Conservation (phyloP, 495 filamentous ascomycete species). For the Xylaria bambusicola region DNA sequence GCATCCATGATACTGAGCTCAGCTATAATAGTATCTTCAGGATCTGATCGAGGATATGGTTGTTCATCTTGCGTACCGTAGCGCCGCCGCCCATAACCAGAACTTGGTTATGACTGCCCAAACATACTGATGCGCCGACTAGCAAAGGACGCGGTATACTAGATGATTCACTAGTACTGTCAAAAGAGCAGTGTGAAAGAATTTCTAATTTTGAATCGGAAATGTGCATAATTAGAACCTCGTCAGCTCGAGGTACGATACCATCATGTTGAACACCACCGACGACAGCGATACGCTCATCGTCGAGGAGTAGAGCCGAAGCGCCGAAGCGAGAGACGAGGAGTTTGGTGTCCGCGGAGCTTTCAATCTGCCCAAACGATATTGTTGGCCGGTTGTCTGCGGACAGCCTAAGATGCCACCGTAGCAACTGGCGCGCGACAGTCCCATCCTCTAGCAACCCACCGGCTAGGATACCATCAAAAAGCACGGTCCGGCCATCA, state of each 20-base stretch:
- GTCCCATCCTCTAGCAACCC: slow-evolving; percentile 64
- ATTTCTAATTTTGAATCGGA: slow-evolving; percentile 16
- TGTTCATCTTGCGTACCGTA: slow-evolving; percentile 52
- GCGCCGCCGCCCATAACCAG: slow-evolving; percentile 77
- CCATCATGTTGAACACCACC: slow-evolving; percentile 52
- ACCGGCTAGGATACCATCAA: slow-evolving; percentile 64
- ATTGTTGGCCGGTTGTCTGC: slow-evolving; percentile 27
- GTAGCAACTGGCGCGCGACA: slow-evolving; percentile 53
- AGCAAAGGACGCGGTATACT: slow-evolving; percentile 58
- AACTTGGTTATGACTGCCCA: slow-evolving; percentile 41
- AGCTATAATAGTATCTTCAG: not conserved
- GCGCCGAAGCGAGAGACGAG: slow-evolving; percentile 40
- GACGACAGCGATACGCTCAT: slow-evolving; percentile 36
- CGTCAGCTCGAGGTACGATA: slow-evolving; percentile 37
- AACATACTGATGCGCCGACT: slow-evolving; percentile 59
- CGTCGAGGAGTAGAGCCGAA: slow-evolving; percentile 27
- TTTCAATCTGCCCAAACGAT: slow-evolving; percentile 23
- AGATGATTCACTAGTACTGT: not conserved
- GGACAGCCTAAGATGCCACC: slow-evolving; percentile 52
- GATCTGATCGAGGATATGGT: not conserved
- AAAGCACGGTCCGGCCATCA: slow-evolving; percentile 11
- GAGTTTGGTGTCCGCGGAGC: slow-evolving; percentile 11
- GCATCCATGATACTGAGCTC: not conserved
- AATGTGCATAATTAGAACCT: slow-evolving; percentile 25
- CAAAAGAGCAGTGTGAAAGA: slow-evolving; percentile 17